phyloP scores from a whole-genome alignment of 257 asterid species.

The Vinca minor region DNA sequence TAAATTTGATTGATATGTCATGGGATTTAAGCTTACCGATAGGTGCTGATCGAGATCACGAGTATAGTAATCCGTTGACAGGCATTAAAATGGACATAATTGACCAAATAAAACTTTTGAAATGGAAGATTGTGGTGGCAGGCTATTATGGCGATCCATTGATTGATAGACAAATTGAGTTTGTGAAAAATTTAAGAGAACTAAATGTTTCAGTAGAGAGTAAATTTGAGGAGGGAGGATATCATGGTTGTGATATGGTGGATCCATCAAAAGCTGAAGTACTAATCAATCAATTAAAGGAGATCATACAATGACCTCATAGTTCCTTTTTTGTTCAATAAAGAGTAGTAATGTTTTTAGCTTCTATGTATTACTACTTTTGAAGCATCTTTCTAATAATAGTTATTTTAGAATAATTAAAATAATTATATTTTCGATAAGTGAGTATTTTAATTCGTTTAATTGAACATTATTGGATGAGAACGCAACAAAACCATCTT shows the following conservation, averaged over 20 bases:
- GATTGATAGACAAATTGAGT: constrained; percentile 9
- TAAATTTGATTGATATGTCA: neutral
- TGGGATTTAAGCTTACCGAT: constrained; percentile 9
- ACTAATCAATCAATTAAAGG: neutral
- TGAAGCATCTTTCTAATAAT: too few species aligned
- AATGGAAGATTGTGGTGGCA: constrained; percentile 11
- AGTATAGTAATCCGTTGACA: constrained; percentile 1
- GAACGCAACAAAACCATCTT: too few species aligned
- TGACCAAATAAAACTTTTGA: constrained; percentile 7
- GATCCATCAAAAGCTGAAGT: neutral
- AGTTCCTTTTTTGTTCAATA: too few species aligned
- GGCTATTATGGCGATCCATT: neutral
- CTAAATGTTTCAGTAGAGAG: neutral
- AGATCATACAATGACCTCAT: neutral
- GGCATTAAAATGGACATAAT: neutral
- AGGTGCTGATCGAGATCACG: constrained; percentile 14
- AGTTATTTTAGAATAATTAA: too few species aligned
- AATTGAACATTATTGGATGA: too few species aligned
- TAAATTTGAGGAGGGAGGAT: constrained; percentile 5
- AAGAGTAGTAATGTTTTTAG: too few species aligned
- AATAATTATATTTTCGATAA: too few species aligned
- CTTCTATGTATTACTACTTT: too few species aligned
- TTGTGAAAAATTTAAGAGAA: constrained; percentile 2
- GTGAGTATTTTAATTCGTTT: too few species aligned
- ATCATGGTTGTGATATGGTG: neutral